These are phyloP conservation scores for Saccharomyces pastorianus DNA, from an alignment of 1,139 yeast genomes.

Conservation along the genomic window DNA sequence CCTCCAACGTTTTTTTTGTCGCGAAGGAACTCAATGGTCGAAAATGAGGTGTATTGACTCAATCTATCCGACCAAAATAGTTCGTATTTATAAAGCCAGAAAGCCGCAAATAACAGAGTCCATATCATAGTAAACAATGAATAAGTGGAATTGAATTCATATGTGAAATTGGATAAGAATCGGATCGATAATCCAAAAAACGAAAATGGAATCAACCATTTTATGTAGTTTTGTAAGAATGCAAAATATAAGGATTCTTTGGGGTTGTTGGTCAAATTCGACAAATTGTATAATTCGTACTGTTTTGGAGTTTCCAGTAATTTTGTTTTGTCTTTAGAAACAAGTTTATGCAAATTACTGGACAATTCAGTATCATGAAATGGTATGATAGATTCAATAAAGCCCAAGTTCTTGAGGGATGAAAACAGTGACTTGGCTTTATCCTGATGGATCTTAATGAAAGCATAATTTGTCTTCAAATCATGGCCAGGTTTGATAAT, in stretches of 20 bases:
- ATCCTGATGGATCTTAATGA: conserved; percentile 15
- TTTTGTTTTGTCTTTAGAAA: conserved; percentile 8
- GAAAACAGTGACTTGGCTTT: conserved; percentile 5
- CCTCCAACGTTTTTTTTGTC: conserved; percentile 4
- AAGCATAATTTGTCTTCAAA: conserved; percentile 16
- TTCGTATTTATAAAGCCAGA: conserved; percentile 51
- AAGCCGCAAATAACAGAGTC: conserved; percentile 49
- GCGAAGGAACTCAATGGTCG: conserved; percentile 4
- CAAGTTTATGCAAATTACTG: conserved; percentile 18
- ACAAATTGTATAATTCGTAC: conserved; percentile 19
- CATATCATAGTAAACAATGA: conserved; percentile 44
- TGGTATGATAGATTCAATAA: conserved; percentile 55
- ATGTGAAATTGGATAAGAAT: conserved; percentile 32
- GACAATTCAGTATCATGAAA: conserved; percentile 40
- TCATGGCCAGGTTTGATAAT: conserved; percentile 24
- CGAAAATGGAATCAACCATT: conserved; percentile 57
- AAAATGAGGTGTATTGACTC: not conserved
- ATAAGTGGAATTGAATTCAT: conserved; percentile 54
- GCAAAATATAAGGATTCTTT: conserved; percentile 72
- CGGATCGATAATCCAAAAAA: conserved; percentile 42
- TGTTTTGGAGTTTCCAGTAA: conserved; percentile 15
- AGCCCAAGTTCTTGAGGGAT: conserved; percentile 36
- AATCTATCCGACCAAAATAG: conserved; percentile 33
- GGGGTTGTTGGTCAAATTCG: conserved; percentile 43
- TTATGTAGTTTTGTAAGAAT: conserved; percentile 54